Base-by-base conservation (phyloP, 2,329 filamentous ascomycete species). In the Penicillium polonicum region DNA sequence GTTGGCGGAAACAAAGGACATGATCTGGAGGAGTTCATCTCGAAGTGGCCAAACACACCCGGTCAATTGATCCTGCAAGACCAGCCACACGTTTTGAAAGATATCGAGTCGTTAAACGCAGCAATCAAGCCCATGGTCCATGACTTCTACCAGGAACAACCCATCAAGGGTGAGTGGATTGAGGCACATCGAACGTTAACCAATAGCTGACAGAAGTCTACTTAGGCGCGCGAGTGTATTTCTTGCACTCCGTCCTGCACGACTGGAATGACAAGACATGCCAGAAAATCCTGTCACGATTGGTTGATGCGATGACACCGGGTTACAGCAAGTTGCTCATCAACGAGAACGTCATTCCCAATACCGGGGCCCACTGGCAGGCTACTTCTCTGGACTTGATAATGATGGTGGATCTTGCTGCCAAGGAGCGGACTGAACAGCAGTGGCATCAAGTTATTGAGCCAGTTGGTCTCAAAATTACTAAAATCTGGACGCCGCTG, bases 301-400 rank as follows among this genome's bases (percentile, higher is more conserved):
- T 75, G 2, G 60, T 64, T 1, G 54, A 65, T 2, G 76, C 76
- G 2, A 70, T 79, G 65, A 65, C 59, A 1, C 54, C 63, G 0
- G 68, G 48, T n/a, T 51, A 74, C 6, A 78, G 76, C 0, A 60
- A 66, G 12, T 69, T 81, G 29, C 60, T 82, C 9, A 75, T 81
- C 52, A 74, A 78, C 48, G 79, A 81, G 31, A 71, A 77, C 48
- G 74, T 79, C 1, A 50, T 80, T 0, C 75, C 77, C 3, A 62
- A 76, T 33, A 56, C 42, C 4, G 69, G 69, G 4, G 73, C 68
- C 2, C 63, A 70, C 27, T 74, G 65, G 63, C 60, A 72, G 41
- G 67, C 72, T 1, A 61, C 72, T 1, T 61, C 65, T 12, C 54
- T 73, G 10, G 78, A 80, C 58, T 27, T 80, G 7, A 68, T 61